Base-by-base conservation (phyloP, 2,329 filamentous ascomycete species). In the Byssoonygena ceratinophila region DNA sequence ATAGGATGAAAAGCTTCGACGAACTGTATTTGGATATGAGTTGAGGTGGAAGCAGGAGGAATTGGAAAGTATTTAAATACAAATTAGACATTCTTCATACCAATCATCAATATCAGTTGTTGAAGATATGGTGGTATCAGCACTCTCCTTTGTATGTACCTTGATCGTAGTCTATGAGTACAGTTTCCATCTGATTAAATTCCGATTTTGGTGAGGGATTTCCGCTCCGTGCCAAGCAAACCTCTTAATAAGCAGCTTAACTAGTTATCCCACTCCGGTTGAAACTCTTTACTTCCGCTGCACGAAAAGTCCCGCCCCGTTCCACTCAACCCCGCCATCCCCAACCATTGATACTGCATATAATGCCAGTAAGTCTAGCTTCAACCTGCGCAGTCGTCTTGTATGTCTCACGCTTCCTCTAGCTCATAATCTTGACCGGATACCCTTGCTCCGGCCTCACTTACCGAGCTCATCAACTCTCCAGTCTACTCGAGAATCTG, bases 1-100 rank as follows among this genome's bases (percentile, higher is more conserved):
- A 11, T 57, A 80, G 76, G 88, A 94, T 68, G 80, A 91, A 69
- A 77, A 82, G 58, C 73, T 94, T 54, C 79, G 87, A 58, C 83
- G 86, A 66, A 94, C 87, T 6, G 88, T 94, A 6, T 89, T 84
- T 60, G 86, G 85, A 18, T 94, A 86, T 68, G 76, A 81, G 55
- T 68, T 94, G 57, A 74, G 74, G 55, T 92, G 87, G 87, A 60
- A 64, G 20, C 57, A 60, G 32, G 66, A 68, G n/a, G 56, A 64
- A 45, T 58, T 68, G 50, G 54, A 57, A 22, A 57, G 46, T 9
- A 5, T 14, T 34, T 34, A 12, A 34, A 12, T 34, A 12, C 3
- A 34, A n/a, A n/a, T n/a, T n/a, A n/a, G n/a, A n/a, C n/a, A n/a
- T n/a, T n/a, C n/a, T n/a, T n/a, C n/a, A n/a, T n/a, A n/a, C n/a